Evolutionary conservation across 352 stramenopile species (phyloP).

Genomic region (Phytophthora sp.): DNA sequence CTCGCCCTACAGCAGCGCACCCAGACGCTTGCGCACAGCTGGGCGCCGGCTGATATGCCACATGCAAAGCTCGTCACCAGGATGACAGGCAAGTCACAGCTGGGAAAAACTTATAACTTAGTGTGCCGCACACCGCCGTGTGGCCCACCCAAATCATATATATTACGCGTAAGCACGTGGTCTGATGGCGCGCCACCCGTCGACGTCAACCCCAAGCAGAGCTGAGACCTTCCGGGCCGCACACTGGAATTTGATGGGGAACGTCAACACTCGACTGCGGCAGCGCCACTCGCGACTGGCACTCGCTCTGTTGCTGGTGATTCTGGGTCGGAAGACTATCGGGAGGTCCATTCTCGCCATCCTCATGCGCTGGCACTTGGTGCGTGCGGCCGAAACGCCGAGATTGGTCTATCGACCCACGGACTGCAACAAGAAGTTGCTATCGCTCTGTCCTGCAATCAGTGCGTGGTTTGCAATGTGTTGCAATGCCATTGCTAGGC

Average conservation of each 20-base stretch:
- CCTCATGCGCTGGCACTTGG: constrained; percentile 33
- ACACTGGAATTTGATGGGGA: constrained; percentile 32
- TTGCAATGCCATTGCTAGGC: neutral
- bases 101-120: constrained; percentile 38
- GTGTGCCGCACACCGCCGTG: constrained; percentile 5
- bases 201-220: constrained; percentile 21
- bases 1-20: no score
- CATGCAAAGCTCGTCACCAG: constrained; percentile 1
- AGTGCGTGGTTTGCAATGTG: constrained; percentile 30
- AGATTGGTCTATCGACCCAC: constrained; percentile 49
- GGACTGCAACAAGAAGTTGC: constrained; percentile 43
- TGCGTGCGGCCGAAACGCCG: constrained; percentile 37
- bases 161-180: constrained; percentile 42
- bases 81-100: constrained; percentile 38
- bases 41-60: neutral
- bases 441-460: constrained; percentile 48
- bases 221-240: constrained; percentile 9
- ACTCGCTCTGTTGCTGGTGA: constrained; percentile 14
- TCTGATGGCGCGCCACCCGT: constrained; percentile 17
- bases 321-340: constrained; percentile 16
- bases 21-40: constrained; percentile 7
- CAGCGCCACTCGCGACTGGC: constrained; percentile 13
- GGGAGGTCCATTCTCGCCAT: constrained; percentile 10
- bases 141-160: constrained; percentile 51
- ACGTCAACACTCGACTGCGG: constrained; percentile 7